Evolutionary conservation across 768 basidiomycete genomes (phyloP), one percentile per base, ranked within the genome.

Genomic region (Austroboletus eburneus): DNA sequence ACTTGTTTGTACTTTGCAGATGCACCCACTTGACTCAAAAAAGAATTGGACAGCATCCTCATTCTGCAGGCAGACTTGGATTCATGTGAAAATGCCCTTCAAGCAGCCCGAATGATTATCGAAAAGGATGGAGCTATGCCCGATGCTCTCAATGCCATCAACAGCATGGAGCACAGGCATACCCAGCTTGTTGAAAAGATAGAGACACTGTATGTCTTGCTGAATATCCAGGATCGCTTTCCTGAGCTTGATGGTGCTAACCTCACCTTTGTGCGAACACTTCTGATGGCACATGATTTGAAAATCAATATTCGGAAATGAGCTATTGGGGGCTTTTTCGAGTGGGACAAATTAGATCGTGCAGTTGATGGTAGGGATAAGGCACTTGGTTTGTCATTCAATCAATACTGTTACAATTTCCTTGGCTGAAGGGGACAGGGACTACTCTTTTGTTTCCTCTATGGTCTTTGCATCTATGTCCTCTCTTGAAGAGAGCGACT

Each of bases 21-120:
- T 55, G 58, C 64, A 2, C 66, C 64, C 2, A 46, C 39, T 0
- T 45, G 56, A 2, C 48, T 72, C 3, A 67, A 68, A 25, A 64
- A 65, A 36, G 68, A 70, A 30, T 48, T 71, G 1, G 61, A 71
- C 39, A 46, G 50, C 0, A 45, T 72, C 6, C 34, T 4, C 9
- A 23, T 32, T 12, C 39, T 72, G 1, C 66, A 69, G 43, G 60
- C 60, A 0, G 46, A 63, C 3, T 45, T 17, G 9, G 27, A 32
- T 14, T 25, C 23, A n/a, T 16, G 23, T n/a, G 39, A 39, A 4
- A n/a, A 24, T 10, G 39, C 39, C 16, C 13, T 39, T 9, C 39
- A 24, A 16, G 39, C n/a, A n/a, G 24, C 39, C 14, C 25, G 18
- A 17, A 17, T 17, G 9, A 32, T 32, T 4, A 32, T 32, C 30